Conservation (phyloP, 1,284 basidiomycete genomes). For the Cutaneotrichosporon sp. region DNA sequence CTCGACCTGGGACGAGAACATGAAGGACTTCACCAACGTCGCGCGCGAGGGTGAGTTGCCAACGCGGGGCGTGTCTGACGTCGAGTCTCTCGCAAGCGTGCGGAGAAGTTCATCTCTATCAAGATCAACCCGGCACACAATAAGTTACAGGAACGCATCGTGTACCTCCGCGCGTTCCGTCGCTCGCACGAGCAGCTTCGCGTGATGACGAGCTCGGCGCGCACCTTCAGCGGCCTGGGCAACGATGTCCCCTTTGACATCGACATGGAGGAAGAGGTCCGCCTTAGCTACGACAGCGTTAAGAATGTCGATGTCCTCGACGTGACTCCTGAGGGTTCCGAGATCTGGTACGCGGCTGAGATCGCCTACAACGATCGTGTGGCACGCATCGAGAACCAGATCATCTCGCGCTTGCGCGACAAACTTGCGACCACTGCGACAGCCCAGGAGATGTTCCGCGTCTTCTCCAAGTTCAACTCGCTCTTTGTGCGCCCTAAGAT, state of each 20-base stretch:
- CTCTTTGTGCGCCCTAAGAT: constrained; percentile 98
- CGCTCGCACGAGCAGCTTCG: constrained; percentile 97
- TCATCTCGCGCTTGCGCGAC: constrained; percentile 89
- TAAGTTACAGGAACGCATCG: constrained; percentile 82
- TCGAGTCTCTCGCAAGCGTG: constrained; percentile 78
- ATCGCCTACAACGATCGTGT: constrained; percentile 97
- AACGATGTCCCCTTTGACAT: constrained; percentile 67
- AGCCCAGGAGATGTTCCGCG: constrained; percentile 98
- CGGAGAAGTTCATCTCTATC: constrained; percentile 95
- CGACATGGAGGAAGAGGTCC: constrained; percentile 93
- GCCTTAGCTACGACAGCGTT: constrained; percentile 89
- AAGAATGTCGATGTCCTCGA: constrained; percentile 96
- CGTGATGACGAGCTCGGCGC: constrained; percentile 94
- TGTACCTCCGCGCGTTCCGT: constrained; percentile 87
- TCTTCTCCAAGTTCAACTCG: constrained; percentile 97
- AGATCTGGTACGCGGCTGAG: constrained; percentile 96
- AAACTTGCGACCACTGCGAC: constrained; percentile 92
- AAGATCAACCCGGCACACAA: constrained; percentile 89
- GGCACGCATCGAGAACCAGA: constrained; percentile 95
- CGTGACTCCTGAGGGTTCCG: constrained; percentile 90
- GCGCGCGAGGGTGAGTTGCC: constrained; percentile 66
- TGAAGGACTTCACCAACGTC: constrained; percentile 98
- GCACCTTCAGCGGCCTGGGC: constrained; percentile 74
- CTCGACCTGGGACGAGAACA: constrained; percentile 90
- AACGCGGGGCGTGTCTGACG: background rate